Percentiles rank a stretch among this genome's conserved stretches.
These are phyloP conservation scores for Parascedosporium putredinis DNA, from an alignment of 2,329 filamentous ascomycete species.

Conservation along the genomic window DNA sequence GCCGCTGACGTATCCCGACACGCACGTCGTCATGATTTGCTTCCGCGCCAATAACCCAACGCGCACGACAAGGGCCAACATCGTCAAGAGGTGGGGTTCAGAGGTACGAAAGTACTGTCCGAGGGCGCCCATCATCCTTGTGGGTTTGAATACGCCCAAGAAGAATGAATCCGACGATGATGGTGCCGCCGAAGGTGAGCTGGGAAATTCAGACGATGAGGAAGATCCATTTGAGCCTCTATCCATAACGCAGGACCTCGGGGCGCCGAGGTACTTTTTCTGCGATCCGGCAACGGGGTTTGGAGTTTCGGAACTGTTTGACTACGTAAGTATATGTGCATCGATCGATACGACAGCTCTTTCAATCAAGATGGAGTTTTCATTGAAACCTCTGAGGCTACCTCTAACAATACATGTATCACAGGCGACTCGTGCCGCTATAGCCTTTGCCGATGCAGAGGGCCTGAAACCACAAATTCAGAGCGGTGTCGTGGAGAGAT, in stretches of 20 bases:
- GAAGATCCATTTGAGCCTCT: background rate
- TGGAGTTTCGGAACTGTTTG: background rate
- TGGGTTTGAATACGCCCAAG: background rate
- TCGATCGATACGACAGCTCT: background rate
- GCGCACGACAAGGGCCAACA: background rate
- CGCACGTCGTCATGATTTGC: background rate
- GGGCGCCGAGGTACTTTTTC: background rate
- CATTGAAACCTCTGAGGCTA: no score
- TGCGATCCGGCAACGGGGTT: background rate
- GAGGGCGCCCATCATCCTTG: background rate
- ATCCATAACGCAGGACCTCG: background rate
- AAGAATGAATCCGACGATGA: no score
- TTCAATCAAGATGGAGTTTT: no score
- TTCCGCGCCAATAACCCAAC: background rate
- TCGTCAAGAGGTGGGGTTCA: background rate
- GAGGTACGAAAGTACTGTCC: background rate
- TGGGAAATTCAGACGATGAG: background rate
- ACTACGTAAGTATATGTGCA: background rate
- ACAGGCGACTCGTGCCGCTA: no score
- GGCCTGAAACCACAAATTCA: no score
- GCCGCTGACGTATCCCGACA: background rate
- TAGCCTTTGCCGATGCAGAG: no score
- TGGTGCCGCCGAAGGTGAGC: background rate
- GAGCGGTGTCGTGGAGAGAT: no score
- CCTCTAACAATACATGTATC: no score